Evolutionary conservation across 306 rosid genomes (phyloP).

Genomic region (Crotalaria pallida): DNA sequence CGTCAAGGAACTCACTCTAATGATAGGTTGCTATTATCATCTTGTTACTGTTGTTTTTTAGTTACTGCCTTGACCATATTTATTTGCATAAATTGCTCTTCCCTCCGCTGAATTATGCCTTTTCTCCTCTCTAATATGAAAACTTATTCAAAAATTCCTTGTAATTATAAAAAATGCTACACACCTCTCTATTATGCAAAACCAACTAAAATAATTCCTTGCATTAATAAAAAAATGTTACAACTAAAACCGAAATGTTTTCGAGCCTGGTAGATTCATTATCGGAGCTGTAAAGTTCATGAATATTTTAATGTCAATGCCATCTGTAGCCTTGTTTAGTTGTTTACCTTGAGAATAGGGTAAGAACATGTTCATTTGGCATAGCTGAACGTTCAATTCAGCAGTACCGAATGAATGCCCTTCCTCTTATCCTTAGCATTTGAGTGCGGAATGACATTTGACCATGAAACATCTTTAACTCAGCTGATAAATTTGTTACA

Average conservation of each 20-base stretch:
- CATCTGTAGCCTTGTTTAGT: neutral
- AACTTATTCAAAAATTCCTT: neutral
- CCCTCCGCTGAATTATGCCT: neutral
- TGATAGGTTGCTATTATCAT: constrained; percentile 38
- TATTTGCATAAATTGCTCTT: neutral
- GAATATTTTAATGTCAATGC: neutral
- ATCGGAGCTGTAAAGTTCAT: neutral
- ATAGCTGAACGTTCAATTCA: neutral
- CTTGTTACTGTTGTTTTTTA: too few relatives aligned
- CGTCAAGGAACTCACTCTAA: constrained; percentile 29
- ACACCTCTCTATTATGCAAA: neutral
- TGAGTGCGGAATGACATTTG: neutral
- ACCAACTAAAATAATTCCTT: neutral
- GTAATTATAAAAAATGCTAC: neutral
- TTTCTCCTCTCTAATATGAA: neutral
- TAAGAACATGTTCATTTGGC: neutral
- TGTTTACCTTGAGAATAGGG: neutral
- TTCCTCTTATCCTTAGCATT: neutral
- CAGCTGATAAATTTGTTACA: neutral
- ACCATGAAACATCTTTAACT: neutral
- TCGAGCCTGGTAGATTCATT: neutral
- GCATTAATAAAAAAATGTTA: neutral
- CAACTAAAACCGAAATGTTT: constrained; percentile 6
- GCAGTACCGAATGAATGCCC: neutral
- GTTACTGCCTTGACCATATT: neutral